These are phyloP conservation scores for Thuidium tamariscinum DNA, from an alignment of 225 moss, liverwort and hornwort genomes.

Conservation along the genomic window DNA sequence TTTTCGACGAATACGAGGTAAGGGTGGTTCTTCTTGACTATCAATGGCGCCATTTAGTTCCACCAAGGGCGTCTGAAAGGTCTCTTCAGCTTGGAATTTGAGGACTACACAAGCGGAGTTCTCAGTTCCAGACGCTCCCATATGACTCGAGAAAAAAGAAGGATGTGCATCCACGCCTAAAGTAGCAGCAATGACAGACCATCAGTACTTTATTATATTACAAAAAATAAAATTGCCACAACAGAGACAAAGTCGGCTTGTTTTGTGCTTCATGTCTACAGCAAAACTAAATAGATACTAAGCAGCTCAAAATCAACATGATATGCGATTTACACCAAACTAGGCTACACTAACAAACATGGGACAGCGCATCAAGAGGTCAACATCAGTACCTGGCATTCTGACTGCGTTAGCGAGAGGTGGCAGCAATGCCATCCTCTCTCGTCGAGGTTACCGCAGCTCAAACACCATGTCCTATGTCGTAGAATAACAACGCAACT, in stretches of 20 bases:
- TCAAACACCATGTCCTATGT: background rate
- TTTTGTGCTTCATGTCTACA: background rate
- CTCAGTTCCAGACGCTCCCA: slow-evolving; percentile 12
- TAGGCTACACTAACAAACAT: background rate
- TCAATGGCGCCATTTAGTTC: slow-evolving; percentile 11
- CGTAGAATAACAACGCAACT: background rate
- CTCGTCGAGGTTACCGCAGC: background rate
- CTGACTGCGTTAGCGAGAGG: slow-evolving; percentile 25
- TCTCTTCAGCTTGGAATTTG: slow-evolving; percentile 20
- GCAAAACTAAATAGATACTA: background rate
- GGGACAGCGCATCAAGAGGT: background rate
- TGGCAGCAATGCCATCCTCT: slow-evolving; percentile 41
- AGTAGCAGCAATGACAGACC: background rate
- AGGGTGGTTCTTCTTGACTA: slow-evolving; percentile 31
- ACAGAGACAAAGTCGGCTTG: background rate
- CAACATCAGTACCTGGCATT: slow-evolving; percentile 9
- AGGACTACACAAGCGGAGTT: slow-evolving; percentile 11
- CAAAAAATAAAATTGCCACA: background rate
- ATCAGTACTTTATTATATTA: background rate
- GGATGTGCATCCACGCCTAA: slow-evolving; percentile 19
- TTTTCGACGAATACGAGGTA: slow-evolving; percentile 42
- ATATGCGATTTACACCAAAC: background rate
- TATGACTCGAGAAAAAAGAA: slow-evolving; percentile 15
- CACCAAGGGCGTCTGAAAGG: slow-evolving; percentile 22
- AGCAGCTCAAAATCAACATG: background rate